Percentiles rank a stretch among this genome's conserved stretches.
Conservation (phyloP, 1,284 basidiomycete species). For the Boletellus deceptivus region DNA sequence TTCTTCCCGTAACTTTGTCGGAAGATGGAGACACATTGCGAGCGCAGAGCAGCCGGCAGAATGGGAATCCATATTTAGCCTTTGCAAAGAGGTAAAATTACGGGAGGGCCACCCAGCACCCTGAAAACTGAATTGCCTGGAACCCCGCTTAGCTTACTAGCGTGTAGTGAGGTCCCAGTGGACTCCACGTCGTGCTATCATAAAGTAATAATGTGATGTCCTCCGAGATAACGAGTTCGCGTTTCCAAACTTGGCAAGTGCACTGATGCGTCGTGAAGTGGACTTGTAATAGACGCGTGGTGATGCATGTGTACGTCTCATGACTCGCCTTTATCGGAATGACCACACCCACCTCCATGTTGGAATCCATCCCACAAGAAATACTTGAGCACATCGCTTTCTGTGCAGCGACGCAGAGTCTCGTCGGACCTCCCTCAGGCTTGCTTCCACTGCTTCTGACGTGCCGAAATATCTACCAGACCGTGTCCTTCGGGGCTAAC, state of each 20-base stretch:
- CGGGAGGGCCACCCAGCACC: slow-evolving; percentile 7
- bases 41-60: slow-evolving; percentile 35
- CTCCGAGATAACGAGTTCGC: too few species aligned
- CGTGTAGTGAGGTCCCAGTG: neutral
- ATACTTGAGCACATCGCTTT: slow-evolving; percentile 70
- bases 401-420: slow-evolving; percentile 45
- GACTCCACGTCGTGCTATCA: slow-evolving; percentile 1
- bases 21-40: slow-evolving; percentile 40
- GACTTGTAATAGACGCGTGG: too few species aligned
- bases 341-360: slow-evolving; percentile 11
- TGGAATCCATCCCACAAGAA: slow-evolving; percentile 56
- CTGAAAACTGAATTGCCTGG: neutral
- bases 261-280: neutral
- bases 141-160: neutral
- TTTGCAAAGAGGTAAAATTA: slow-evolving; percentile 37
- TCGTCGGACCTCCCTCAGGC: slow-evolving; percentile 53
- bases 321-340: slow-evolving; percentile 9
- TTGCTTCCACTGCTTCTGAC: slow-evolving; percentile 55
- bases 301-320: neutral
- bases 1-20: slow-evolving; percentile 50
- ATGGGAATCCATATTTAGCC: slow-evolving; percentile 52
- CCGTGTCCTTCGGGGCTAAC: slow-evolving; percentile 48
- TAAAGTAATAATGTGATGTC: neutral
- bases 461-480: slow-evolving; percentile 50
- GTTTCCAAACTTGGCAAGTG: slow-evolving; percentile 11